Evolutionary conservation across 2,329 filamentous ascomycete species (phyloP).

Genomic region (Penicillium corylophilum): DNA sequence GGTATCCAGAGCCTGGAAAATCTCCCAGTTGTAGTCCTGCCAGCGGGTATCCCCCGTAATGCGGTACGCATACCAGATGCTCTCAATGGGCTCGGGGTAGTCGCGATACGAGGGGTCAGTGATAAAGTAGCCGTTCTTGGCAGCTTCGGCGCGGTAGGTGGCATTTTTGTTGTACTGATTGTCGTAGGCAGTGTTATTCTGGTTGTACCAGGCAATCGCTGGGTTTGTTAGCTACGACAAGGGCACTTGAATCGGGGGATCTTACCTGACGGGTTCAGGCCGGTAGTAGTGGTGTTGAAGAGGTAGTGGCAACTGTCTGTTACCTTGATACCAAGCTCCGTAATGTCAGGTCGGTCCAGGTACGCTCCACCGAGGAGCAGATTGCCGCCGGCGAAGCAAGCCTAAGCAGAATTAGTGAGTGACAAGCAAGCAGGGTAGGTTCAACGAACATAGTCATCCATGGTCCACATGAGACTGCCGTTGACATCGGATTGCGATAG

Average conservation of each 20-base stretch:
- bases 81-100: constrained; percentile 21
- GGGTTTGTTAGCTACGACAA: neutral
- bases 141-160: constrained; percentile 13
- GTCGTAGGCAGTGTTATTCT: constrained; percentile 16
- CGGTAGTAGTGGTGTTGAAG: constrained; percentile 29
- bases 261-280: constrained; percentile 17
- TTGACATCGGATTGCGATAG: constrained; percentile 17
- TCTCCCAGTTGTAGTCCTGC: constrained; percentile 23
- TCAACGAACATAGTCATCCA: constrained; percentile 22
- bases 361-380: constrained; percentile 21
- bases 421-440: neutral
- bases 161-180: constrained; percentile 10
- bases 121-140: constrained; percentile 20
- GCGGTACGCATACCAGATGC: constrained; percentile 20
- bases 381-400: constrained; percentile 26
- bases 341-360: constrained; percentile 25
- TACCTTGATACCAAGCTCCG: constrained; percentile 25
- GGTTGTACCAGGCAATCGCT: constrained; percentile 20
- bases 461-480: constrained; percentile 21
- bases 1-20: constrained; percentile 16
- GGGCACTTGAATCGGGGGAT: neutral
- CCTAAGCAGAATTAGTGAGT: constrained; percentile 4
- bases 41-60: constrained; percentile 18
- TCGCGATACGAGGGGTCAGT: constrained; percentile 16
- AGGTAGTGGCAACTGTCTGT: constrained; percentile 31